Evolutionary conservation across 169 alveolate species (phyloP).

Genomic region (Theileria sp.): DNA sequence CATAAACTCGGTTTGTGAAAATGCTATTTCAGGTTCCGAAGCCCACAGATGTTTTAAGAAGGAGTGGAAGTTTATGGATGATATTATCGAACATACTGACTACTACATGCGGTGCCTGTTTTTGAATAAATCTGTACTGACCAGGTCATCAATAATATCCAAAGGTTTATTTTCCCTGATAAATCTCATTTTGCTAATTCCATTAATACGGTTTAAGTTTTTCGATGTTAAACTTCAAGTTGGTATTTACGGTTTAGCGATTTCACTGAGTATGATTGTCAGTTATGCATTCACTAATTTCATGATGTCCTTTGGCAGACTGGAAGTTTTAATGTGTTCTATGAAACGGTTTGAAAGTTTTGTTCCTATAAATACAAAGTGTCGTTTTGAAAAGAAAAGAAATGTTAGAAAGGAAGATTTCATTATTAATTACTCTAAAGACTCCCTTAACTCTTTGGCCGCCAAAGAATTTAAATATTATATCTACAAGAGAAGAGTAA

Average conservation of each 20-base stretch:
- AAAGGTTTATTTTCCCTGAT: slow-evolving; percentile 9
- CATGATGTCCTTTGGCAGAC: slow-evolving; percentile 2
- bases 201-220: neutral
- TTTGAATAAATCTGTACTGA: slow-evolving; percentile 14
- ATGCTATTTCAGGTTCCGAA: slow-evolving; percentile 45
- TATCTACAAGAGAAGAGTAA: neutral
- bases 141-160: slow-evolving; percentile 42
- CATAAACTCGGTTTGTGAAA: slow-evolving; percentile 46
- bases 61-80: slow-evolving; percentile 39
- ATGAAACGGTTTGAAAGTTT: slow-evolving; percentile 23
- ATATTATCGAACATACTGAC: slow-evolving; percentile 23
- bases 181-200: slow-evolving; percentile 11
- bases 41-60: slow-evolving; percentile 42
- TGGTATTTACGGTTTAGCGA: slow-evolving; percentile 1
- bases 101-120: slow-evolving; percentile 21
- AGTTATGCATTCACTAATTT: slow-evolving; percentile 6
- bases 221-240: neutral
- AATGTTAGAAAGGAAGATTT: slow-evolving; percentile 12
- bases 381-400: neutral
- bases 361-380: slow-evolving; percentile 15
- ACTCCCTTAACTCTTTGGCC: neutral
- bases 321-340: slow-evolving; percentile 16
- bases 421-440: slow-evolving; percentile 2
- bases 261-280: slow-evolving; percentile 13
- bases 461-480: neutral